Evolutionary conservation across 2,329 filamentous ascomycete species (phyloP).

Genomic region (Monosporascus sp.): DNA sequence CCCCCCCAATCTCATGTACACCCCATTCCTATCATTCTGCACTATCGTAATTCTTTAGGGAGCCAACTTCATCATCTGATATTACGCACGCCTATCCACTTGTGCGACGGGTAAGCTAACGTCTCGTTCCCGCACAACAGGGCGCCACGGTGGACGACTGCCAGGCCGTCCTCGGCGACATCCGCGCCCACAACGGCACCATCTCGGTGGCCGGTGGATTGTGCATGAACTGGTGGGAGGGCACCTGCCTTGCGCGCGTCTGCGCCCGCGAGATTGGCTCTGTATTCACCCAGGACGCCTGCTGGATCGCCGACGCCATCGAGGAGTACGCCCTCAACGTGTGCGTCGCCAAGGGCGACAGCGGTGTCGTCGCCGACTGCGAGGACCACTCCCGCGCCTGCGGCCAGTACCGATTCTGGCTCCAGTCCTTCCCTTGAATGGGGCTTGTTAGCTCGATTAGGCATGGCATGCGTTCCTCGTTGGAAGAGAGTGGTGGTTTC

Average conservation of each 20-base stretch:
- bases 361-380: constrained; percentile 7
- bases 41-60: too few relatives aligned
- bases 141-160: constrained; percentile 8
- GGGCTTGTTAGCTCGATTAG: too few relatives aligned
- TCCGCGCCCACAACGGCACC: constrained; percentile 5
- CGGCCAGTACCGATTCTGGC: constrained; percentile 5
- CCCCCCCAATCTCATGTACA: neutral
- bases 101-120: neutral
- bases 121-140: constrained; percentile 3
- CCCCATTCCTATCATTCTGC: too few relatives aligned
- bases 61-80: too few relatives aligned
- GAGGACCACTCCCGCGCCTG: constrained; percentile 5
- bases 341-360: constrained; percentile 6
- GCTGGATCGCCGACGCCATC: constrained; percentile 52
- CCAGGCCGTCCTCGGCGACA: constrained; percentile 7
- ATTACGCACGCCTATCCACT: too few relatives aligned
- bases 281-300: constrained; percentile 66
- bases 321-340: constrained; percentile 4
- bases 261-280: constrained; percentile 40
- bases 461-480: too few relatives aligned
- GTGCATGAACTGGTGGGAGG: constrained; percentile 14
- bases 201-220: constrained; percentile 6
- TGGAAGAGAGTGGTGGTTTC: too few relatives aligned
- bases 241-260: constrained; percentile 5
- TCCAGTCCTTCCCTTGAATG: constrained; percentile 1